Evolutionary conservation across 1,284 basidiomycete species (phyloP).

Genomic region (Marasmius sp.): DNA sequence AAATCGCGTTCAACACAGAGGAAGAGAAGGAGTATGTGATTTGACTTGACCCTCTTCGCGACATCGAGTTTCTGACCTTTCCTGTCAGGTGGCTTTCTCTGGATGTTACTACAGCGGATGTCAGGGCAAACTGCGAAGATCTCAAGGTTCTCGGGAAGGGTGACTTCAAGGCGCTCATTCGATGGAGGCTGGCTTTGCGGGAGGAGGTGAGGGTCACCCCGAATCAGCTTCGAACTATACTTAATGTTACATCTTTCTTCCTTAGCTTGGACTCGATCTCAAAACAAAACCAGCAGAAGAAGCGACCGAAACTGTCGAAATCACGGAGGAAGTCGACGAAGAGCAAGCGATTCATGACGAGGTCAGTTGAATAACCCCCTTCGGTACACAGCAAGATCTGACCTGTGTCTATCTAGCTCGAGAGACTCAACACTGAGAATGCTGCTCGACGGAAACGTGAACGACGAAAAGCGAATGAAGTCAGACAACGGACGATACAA

Average conservation of each 20-base stretch:
- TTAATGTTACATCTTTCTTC: slow-evolving; percentile 5
- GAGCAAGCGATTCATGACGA: slow-evolving; percentile 88
- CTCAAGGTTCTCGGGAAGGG: slow-evolving; percentile 97
- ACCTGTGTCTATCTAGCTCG: slow-evolving; percentile 53
- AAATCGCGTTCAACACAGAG: slow-evolving; percentile 80
- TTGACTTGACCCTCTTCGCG: not conserved
- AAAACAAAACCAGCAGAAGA: slow-evolving; percentile 75
- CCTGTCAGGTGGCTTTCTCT: slow-evolving; percentile 66
- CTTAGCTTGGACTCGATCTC: slow-evolving; percentile 77
- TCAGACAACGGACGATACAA: slow-evolving; percentile 85
- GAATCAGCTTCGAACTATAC: not conserved
- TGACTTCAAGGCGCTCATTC: slow-evolving; percentile 92
- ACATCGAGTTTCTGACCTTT: slow-evolving; percentile 8
- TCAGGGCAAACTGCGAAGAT: slow-evolving; percentile 85
- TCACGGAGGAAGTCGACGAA: slow-evolving; percentile 79
- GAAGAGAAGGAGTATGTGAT: slow-evolving; percentile 78
- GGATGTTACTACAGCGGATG: slow-evolving; percentile 76
- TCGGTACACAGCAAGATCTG: slow-evolving; percentile 2
- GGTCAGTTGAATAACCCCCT: slow-evolving; percentile 41
- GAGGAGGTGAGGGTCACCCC: slow-evolving; percentile 62
- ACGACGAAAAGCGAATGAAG: slow-evolving; percentile 86
- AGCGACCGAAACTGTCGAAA: slow-evolving; percentile 73
- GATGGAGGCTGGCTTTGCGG: slow-evolving; percentile 85
- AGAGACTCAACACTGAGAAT: slow-evolving; percentile 81
- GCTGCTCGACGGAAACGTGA: slow-evolving; percentile 78